Percentiles rank a stretch among this genome's conserved stretches.
phyloP scores from a whole-genome alignment of 257 asterid species.

The Euphrasia confusa region DNA sequence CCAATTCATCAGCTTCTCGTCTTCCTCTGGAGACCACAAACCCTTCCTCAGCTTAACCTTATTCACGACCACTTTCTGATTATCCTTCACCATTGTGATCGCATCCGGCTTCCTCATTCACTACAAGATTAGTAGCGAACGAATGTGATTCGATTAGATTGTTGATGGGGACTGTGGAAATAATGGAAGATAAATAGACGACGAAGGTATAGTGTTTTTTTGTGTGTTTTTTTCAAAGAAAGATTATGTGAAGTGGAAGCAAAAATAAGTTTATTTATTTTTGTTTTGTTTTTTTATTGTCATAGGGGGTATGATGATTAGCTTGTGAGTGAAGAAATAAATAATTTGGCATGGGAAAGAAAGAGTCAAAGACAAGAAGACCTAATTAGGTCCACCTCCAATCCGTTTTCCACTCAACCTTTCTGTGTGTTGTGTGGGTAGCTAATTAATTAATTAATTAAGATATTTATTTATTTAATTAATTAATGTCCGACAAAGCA shows the following conservation, averaged over 20 bases:
- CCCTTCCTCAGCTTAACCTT: conserved; percentile 63
- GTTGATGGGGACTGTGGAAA: conserved; percentile 52
- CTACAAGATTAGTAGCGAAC: not conserved
- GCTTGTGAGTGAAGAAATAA: conserved; percentile 97
- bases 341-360: conserved; percentile 34
- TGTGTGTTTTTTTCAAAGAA: conserved; percentile 24
- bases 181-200: conserved; percentile 44
- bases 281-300: conserved; percentile 26
- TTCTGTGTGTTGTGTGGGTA: no score
- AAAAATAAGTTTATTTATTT: conserved; percentile 41
- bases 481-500: no score
- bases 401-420: conserved; percentile 94
- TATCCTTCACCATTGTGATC: conserved; percentile 19
- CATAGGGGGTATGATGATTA: conserved; percentile 60
- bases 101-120: conserved; percentile 36
- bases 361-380: conserved; percentile 87
- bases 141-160: not conserved
- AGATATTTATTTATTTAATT: no score
- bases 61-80: not conserved
- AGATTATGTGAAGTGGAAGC: conserved; percentile 98
- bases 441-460: no score
- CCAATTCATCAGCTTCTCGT: conserved; percentile 68
- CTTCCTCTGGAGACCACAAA: conserved; percentile 86
- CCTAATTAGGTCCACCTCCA: conserved; percentile 73
- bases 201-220: no score